Base-by-base conservation (phyloP, 2,329 filamentous ascomycete species). In the Dryadomyces quercivorus region DNA sequence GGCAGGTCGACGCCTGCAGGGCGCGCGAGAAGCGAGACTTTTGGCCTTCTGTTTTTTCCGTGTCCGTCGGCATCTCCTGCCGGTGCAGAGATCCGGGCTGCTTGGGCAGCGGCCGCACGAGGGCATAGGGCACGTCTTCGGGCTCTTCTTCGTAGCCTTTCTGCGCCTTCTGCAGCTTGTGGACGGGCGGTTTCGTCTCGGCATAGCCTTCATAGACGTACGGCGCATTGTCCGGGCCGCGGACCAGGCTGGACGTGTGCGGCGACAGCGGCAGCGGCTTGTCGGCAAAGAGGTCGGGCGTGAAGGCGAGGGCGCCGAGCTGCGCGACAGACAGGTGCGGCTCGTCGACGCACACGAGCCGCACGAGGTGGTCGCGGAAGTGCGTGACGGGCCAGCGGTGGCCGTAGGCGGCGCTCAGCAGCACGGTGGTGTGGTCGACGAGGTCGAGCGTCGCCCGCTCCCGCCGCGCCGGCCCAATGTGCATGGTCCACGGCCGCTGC, bases 11-110 rank as follows among this genome's bases (percentile, higher is more conserved):
- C 1, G 71, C 63, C 0, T 76, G 75, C 3, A 84, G 63, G 5
- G 75, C 70, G 5, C 69, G 62, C 0, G 62, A 60, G 61, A 73
- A 77, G 38, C 61, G 69, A 8, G 18, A 18, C 44, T 21, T 22
- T 15, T 21, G 22, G 8, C 49, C 4, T 36, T 36, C 1, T 48
- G 22, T 2, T 63, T 48, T 2, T 66, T 42, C 13, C 7, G n/a
- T 7, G 8, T 51, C 54, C 31, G 31, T 54, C 42, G 34, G 61
- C 57, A 44, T 57, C 1, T 0, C 34, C 5, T 51, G 61, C 1
- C 52, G 65, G 57, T 83, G 80, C 5, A 87, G 70, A 50, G 84
- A 81, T 61, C 86, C 82, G 3, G 71, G 69, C 46, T 80, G 73
- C 54, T 73, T 76, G 0, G 80, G 75, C 64, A 79, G 79, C 45